phyloP scores from a whole-genome alignment of 2,329 filamentous ascomycete genomes.

The Exophiala sideris region DNA sequence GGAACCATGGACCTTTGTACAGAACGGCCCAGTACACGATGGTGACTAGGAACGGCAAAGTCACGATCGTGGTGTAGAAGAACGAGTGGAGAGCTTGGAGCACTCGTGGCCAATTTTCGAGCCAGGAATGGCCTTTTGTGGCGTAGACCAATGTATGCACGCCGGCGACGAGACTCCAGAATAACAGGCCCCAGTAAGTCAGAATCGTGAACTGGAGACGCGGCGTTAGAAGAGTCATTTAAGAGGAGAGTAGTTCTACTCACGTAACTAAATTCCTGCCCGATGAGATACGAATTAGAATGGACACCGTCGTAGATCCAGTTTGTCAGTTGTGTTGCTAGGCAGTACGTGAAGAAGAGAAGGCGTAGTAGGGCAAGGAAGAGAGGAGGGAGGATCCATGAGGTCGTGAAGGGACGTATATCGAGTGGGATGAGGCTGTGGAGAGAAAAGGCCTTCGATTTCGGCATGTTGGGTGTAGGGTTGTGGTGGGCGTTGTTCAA shows the following conservation, averaged over 20 bases:
- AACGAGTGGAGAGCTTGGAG: constrained; percentile 64
- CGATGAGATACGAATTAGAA: constrained; percentile 33
- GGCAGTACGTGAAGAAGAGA: constrained; percentile 59
- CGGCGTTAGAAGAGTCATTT: too few relatives aligned
- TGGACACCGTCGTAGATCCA: constrained; percentile 20
- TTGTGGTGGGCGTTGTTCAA: background rate
- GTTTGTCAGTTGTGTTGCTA: constrained; percentile 60
- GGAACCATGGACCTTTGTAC: constrained; percentile 53
- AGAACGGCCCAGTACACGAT: constrained; percentile 68
- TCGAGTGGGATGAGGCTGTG: constrained; percentile 10
- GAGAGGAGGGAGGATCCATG: constrained; percentile 69
- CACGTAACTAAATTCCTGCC: constrained; percentile 64
- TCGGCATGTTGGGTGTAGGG: constrained; percentile 3
- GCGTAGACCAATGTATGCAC: constrained; percentile 69
- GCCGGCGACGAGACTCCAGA: constrained; percentile 69
- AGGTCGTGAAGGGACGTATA: constrained; percentile 69
- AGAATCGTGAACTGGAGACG: constrained; percentile 63
- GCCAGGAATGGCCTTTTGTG: constrained; percentile 47
- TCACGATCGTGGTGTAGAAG: constrained; percentile 61
- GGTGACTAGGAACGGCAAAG: constrained; percentile 66
- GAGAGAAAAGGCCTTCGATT: constrained; percentile 1
- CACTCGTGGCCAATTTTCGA: constrained; percentile 57
- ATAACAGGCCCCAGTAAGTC: constrained; percentile 77
- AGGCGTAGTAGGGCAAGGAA: constrained; percentile 45
- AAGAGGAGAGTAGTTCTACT: too few relatives aligned